Evolutionary conservation across 2,329 filamentous ascomycete genomes (phyloP).

Genomic region (Curvularia lunata): DNA sequence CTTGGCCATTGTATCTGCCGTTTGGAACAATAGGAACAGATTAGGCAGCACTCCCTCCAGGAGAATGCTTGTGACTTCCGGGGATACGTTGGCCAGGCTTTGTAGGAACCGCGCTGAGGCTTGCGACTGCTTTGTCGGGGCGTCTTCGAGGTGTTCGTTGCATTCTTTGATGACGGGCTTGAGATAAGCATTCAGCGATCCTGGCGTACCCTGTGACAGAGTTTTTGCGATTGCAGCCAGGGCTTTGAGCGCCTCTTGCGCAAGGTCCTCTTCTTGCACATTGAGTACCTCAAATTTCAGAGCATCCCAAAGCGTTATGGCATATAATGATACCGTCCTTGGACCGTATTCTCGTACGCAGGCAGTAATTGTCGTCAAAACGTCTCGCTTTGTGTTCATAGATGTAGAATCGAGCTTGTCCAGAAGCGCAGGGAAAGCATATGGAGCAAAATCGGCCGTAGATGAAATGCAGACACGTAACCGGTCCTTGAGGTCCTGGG

Average conservation of each 20-base stretch:
- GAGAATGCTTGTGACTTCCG: constrained; percentile 61
- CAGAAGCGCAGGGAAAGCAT: constrained; percentile 69
- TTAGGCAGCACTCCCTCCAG: constrained; percentile 63
- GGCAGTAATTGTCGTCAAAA: constrained; percentile 66
- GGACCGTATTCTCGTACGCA: constrained; percentile 66
- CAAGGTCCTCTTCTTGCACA: constrained; percentile 69
- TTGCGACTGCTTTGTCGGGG: constrained; percentile 71
- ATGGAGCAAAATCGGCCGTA: constrained; percentile 67
- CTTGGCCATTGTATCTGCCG: constrained; percentile 66
- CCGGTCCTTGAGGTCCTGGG: constrained; percentile 70
- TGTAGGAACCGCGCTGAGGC: constrained; percentile 67
- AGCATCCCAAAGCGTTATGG: constrained; percentile 70
- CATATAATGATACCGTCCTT: constrained; percentile 66
- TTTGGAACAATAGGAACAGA: constrained; percentile 66
- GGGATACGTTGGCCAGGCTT: constrained; percentile 62
- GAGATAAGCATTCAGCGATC: constrained; percentile 61
- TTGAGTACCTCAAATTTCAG: constrained; percentile 73
- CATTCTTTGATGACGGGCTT: constrained; percentile 70
- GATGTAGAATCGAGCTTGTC: constrained; percentile 74
- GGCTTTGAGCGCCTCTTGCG: constrained; percentile 63
- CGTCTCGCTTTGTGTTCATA: constrained; percentile 72
- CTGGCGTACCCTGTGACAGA: constrained; percentile 58
- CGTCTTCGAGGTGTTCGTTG: constrained; percentile 71
- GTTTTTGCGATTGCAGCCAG: constrained; percentile 62
- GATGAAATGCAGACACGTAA: constrained; percentile 69